phyloP scores from a whole-genome alignment of 2,329 filamentous ascomycete species.

The Claviceps pazoutovae region DNA sequence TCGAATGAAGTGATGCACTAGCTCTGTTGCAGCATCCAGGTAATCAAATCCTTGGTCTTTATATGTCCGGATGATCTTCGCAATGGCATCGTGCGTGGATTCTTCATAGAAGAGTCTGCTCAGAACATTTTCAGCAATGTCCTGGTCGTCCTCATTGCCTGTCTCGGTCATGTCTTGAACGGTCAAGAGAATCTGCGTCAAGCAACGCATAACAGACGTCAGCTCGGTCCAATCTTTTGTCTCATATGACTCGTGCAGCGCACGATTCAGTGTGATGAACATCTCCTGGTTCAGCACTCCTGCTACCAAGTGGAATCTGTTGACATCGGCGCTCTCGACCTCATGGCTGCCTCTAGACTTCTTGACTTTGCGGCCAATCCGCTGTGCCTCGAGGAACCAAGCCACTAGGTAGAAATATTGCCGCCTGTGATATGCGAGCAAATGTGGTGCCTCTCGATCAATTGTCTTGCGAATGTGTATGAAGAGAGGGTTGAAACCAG shows the following conservation, averaged over 20 bases:
- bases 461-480: conserved; percentile 75
- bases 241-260: conserved; percentile 66
- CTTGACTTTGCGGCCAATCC: conserved; percentile 50
- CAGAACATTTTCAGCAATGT: conserved; percentile 94
- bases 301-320: conserved; percentile 76
- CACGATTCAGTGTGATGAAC: conserved; percentile 75
- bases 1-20: conserved; percentile 80
- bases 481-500: conserved; percentile 87
- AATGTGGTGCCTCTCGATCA: conserved; percentile 73
- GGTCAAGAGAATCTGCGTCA: conserved; percentile 84
- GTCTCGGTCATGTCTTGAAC: conserved; percentile 87
- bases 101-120: conserved; percentile 98
- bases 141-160: conserved; percentile 78
- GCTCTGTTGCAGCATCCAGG: conserved; percentile 79
- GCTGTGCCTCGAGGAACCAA: conserved; percentile 86
- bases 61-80: conserved; percentile 69
- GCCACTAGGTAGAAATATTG: conserved; percentile 88
- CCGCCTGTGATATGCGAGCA: conserved; percentile 60
- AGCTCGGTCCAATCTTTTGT: conserved; percentile 79
- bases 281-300: conserved; percentile 88
- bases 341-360: conserved; percentile 36
- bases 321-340: conserved; percentile 36
- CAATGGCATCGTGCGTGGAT: conserved; percentile 75
- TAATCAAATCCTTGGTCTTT: conserved; percentile 92
- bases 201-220: conserved; percentile 80